Evolutionary conservation across 2,329 filamentous ascomycete genomes (phyloP).

Genomic region (Ophiostoma himal-ulmi): DNA sequence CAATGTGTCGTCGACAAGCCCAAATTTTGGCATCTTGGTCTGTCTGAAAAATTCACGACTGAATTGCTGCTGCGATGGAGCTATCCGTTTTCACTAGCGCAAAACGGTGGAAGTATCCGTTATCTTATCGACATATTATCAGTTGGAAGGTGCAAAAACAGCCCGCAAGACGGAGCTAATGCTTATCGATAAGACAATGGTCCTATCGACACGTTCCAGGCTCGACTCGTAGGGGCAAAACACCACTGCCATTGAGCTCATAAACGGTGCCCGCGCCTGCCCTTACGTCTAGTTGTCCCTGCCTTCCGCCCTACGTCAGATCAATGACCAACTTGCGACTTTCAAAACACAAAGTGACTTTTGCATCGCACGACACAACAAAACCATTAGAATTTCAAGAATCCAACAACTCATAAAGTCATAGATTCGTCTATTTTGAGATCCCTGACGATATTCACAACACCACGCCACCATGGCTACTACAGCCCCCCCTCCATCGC

Average conservation of each 20-base stretch:
- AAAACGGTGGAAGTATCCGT: conserved; percentile 3
- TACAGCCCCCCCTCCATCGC: not conserved
- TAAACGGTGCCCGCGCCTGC: not conserved
- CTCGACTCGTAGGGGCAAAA: not conserved
- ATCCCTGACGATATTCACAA: not conserved
- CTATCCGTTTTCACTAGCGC: conserved; percentile 5
- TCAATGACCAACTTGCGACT: not conserved
- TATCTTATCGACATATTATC: not conserved
- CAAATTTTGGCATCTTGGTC: not conserved
- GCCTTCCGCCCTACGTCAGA: not conserved
- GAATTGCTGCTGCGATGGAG: conserved; percentile 5
- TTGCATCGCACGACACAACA: not conserved
- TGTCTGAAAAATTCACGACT: conserved; percentile 19
- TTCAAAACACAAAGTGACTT: not conserved
- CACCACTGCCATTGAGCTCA: not conserved
- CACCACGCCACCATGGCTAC: conserved; percentile 3
- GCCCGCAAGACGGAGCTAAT: not conserved
- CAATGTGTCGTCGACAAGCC: not conserved
- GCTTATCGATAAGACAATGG: not conserved
- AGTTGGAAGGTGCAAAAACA: not conserved
- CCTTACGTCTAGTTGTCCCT: not conserved
- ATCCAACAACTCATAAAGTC: not conserved
- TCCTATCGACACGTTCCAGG: not conserved
- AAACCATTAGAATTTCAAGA: not conserved
- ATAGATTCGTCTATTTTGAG: not conserved